These are phyloP conservation scores for Onygenales sp. DNA, from an alignment of 2,329 filamentous ascomycete species.

Conservation along the genomic window DNA sequence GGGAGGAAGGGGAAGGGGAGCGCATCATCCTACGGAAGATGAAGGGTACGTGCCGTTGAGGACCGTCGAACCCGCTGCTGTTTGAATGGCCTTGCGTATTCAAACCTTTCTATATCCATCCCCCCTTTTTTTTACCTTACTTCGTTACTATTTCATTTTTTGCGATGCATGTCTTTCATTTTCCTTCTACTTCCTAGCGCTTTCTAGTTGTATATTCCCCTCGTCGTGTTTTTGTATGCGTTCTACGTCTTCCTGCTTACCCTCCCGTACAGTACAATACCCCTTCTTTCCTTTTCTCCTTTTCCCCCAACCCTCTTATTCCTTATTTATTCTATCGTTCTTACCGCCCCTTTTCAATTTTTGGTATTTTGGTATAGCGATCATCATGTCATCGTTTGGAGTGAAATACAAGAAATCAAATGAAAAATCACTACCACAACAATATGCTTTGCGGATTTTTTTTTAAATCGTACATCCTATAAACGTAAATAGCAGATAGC, in stretches of 20 bases:
- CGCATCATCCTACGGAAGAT: slow-evolving; percentile 13
- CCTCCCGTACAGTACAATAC: not conserved
- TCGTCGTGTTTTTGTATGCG: not conserved
- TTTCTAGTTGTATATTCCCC: not conserved
- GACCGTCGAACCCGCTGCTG: slow-evolving; percentile 31
- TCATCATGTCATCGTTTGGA: not conserved
- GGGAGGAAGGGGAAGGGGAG: slow-evolving; percentile 15
- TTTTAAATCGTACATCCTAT: too few relatives aligned
- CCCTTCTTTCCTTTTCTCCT: not conserved
- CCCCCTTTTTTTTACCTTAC: not conserved
- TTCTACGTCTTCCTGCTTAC: not conserved
- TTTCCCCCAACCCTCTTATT: not conserved
- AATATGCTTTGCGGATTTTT: too few relatives aligned
- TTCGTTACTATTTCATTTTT: not conserved
- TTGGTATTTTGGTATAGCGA: not conserved
- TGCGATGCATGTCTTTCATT: not conserved
- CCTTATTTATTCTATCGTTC: not conserved
- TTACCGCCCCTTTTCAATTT: not conserved
- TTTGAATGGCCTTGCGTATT: slow-evolving; percentile 6
- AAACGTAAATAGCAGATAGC: too few relatives aligned
- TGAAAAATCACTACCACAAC: not conserved
- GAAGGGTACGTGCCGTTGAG: slow-evolving; percentile 38
- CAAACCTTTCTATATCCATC: not conserved
- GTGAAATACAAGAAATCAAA: not conserved
- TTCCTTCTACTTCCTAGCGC: not conserved